Base-by-base conservation (phyloP, 768 basidiomycete species). In the Russula earlei region DNA sequence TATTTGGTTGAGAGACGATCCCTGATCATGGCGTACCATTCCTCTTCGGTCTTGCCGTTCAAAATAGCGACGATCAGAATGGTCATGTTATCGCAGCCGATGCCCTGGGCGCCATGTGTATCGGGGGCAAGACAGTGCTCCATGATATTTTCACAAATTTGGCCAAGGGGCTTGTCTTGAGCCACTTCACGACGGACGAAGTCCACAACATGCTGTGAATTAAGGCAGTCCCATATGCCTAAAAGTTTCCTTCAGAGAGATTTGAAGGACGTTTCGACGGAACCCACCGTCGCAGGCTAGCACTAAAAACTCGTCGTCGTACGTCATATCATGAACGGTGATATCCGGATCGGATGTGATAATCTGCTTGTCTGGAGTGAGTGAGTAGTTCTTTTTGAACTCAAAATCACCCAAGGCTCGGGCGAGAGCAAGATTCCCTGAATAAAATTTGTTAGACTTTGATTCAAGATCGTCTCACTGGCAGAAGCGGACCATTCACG, bases 1-100 rank as follows among this genome's bases (percentile, higher is more conserved):
- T 84, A 77, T 40, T 80, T 75, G 20, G 75, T 77, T 67, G 90
- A 77, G 45, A 94, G 88, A 37, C 94, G 83, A 48, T 91, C 81
- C 44, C 75, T 80, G 56, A 99, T 70, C 95, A 95, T 97, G 36
- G 77, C 68, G 65, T 89, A 88, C 96, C 96, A 98, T 66, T 93
- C 83, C 61, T 89, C 86, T 68, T 85, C 81, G n/a, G 91, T 88
- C 57, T 83, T 82, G 38, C 90, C 94, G 59, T 87, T 79, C 31
- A 94, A 78, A 43, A 99, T 70, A 7, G 91, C 96, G 55, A 98
- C 79, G 50, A 99, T 81, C 63, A 97, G 78, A 47, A 96, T 75
- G 0, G 96, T 99, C 96, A 99, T 99, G 74, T 99, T 98, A 73
- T 99, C 96, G 68, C 95, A 97, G 19, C 96, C 96, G 60, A 97